phyloP scores from a whole-genome alignment of 2,329 filamentous ascomycete genomes.

The Lomentospora prolificans region DNA sequence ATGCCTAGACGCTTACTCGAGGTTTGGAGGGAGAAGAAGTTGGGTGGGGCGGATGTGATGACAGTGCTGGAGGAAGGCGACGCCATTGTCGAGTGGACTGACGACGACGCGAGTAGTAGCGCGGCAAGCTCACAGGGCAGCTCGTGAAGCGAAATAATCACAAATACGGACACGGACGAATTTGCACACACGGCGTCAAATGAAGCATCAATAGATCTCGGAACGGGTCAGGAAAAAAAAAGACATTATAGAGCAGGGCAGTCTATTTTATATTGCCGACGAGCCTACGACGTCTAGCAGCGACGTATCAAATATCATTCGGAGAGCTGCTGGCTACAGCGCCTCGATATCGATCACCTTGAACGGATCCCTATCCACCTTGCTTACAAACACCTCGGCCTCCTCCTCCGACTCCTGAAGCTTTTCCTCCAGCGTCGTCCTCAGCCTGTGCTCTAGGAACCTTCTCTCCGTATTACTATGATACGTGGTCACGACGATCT shows the following conservation, averaged over 20 bases:
- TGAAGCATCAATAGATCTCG: too few relatives aligned
- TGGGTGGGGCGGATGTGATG: conserved; percentile 46
- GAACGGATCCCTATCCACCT: conserved; percentile 79
- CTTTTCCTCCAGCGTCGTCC: conserved; percentile 49
- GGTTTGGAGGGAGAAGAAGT: conserved; percentile 42
- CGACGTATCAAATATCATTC: too few relatives aligned
- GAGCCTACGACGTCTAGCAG: too few relatives aligned
- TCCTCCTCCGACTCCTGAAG: conserved; percentile 36
- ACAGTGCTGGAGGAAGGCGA: conserved; percentile 45
- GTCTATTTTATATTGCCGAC: too few relatives aligned
- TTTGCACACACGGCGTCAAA: too few relatives aligned
- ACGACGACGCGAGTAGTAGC: background rate
- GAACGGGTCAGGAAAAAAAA: too few relatives aligned
- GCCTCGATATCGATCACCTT: conserved; percentile 53
- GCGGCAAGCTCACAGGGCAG: background rate
- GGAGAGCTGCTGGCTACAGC: conserved; percentile 20
- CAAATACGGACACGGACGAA: background rate
- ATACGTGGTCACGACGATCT: conserved; percentile 74
- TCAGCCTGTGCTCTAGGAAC: conserved; percentile 66
- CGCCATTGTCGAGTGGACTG: conserved; percentile 25
- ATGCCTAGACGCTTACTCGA: conserved; percentile 40
- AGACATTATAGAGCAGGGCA: too few relatives aligned
- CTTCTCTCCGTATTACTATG: conserved; percentile 89
- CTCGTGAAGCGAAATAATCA: background rate
- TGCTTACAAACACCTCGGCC: conserved; percentile 63